These are phyloP conservation scores for Circinella umbellata DNA, from an alignment of 371 early-diverging fungal genomes.

Conservation along the genomic window DNA sequence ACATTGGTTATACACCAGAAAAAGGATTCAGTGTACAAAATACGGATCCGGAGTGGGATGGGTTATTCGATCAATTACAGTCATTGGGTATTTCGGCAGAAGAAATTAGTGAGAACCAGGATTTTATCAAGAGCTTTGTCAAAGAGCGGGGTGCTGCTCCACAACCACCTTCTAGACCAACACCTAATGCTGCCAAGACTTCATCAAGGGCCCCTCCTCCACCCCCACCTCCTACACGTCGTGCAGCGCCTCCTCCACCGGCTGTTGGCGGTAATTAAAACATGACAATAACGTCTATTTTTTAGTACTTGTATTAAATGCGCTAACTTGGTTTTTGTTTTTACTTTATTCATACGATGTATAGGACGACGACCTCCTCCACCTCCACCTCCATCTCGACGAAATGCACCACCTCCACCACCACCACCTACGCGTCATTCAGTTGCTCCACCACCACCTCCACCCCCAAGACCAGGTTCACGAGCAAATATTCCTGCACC, in stretches of 20 bases:
- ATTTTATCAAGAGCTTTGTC: conserved; percentile 54
- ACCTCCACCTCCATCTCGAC: conserved; percentile 29
- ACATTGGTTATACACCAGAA: conserved; percentile 82
- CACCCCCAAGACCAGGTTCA: conserved; percentile 24
- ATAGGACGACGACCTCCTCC: conserved; percentile 51
- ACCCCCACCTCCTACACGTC: conserved; percentile 37
- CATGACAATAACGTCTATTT: neutral
- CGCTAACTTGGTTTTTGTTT: too few relatives aligned
- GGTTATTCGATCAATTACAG: conserved; percentile 53
- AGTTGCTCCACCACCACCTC: conserved; percentile 31
- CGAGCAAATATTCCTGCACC: conserved; percentile 5
- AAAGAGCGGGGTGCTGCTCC: conserved; percentile 42
- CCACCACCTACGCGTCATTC: conserved; percentile 24
- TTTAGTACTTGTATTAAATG: neutral
- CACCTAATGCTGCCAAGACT: conserved; percentile 3
- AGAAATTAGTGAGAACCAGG: conserved; percentile 48
- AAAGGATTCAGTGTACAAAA: conserved; percentile 86
- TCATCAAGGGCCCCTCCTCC: conserved; percentile 36
- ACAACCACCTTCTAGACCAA: conserved; percentile 21
- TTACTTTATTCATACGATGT: neutral
- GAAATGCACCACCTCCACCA: conserved; percentile 19
- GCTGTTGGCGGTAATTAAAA: conserved; percentile 37
- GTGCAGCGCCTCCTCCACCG: conserved; percentile 35
- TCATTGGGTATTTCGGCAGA: conserved; percentile 51
- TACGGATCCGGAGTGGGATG: conserved; percentile 85